Conservation (phyloP, 2,329 filamentous ascomycete genomes). For the Claviceps sorghi region DNA sequence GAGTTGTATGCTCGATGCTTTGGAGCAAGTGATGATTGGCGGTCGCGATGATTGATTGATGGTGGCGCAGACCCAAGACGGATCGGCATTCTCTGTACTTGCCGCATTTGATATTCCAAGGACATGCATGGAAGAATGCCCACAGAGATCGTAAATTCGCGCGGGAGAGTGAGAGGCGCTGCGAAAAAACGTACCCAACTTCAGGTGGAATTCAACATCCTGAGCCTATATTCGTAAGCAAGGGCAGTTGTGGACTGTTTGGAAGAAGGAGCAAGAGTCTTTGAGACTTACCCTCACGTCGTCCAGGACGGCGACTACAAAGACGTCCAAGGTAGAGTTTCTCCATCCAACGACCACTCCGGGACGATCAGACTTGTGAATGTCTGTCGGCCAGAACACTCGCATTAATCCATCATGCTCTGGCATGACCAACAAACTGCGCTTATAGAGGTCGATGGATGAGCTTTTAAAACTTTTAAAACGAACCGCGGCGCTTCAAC, state of each 20-base stretch:
- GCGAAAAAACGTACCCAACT: constrained; percentile 68
- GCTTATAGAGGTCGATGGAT: constrained; percentile 10
- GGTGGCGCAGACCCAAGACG: constrained; percentile 53
- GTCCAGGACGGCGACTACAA: constrained; percentile 79
- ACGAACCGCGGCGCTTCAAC: constrained; percentile 83
- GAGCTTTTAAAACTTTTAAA: constrained; percentile 54
- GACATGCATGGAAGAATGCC: constrained; percentile 68
- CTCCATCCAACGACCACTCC: constrained; percentile 92
- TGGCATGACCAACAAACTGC: constrained; percentile 40
- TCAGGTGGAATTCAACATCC: constrained; percentile 78
- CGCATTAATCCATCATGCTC: constrained; percentile 83
- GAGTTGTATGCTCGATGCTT: constrained; percentile 64
- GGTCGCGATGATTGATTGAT: constrained; percentile 35
- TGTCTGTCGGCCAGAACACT: constrained; percentile 94
- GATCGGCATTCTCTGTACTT: constrained; percentile 37
- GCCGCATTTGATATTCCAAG: constrained; percentile 65
- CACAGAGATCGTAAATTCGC: constrained; percentile 74
- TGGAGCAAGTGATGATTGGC: constrained; percentile 62
- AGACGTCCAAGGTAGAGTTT: constrained; percentile 80
- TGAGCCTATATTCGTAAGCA: constrained; percentile 35
- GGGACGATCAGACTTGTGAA: constrained; percentile 52
- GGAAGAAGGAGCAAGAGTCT: background rate
- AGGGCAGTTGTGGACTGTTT: background rate
- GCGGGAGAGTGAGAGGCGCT: constrained; percentile 66
- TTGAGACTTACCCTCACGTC: constrained; percentile 62